phyloP scores from a whole-genome alignment of 163 green algal species.

The Scenedesmus sp. region DNA sequence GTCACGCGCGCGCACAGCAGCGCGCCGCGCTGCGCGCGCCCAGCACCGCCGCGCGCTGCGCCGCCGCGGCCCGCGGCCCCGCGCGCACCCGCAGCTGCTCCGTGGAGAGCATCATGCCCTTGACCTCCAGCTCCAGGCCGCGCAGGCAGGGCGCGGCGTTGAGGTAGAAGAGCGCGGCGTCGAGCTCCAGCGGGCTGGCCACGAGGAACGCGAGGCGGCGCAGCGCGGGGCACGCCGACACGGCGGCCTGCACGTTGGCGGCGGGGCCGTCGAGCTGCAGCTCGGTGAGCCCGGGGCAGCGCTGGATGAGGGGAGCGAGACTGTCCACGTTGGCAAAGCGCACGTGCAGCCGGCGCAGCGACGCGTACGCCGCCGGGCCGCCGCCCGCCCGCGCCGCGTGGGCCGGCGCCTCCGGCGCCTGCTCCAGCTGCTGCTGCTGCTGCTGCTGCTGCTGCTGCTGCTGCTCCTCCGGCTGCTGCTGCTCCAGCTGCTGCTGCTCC shows the following conservation, averaged over 20 bases:
- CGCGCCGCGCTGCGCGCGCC: no score
- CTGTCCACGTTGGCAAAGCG: constrained; percentile 55
- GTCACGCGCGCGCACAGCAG: no score
- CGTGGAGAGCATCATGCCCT: constrained; percentile 59
- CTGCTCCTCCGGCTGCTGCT: background rate
- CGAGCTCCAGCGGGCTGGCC: constrained; percentile 48
- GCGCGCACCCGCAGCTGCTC: constrained; percentile 56
- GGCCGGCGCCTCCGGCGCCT: background rate
- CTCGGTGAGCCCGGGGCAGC: constrained; percentile 49
- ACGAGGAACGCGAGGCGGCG: constrained; percentile 61
- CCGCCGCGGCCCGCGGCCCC: background rate
- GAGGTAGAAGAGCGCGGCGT: constrained; percentile 60
- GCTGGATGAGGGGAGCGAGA: constrained; percentile 52
- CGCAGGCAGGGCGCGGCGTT: constrained; percentile 51
- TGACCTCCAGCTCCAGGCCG: constrained; percentile 65
- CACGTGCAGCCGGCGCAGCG: constrained; percentile 49
- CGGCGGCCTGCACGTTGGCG: constrained; percentile 46
- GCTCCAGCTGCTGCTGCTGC: constrained; percentile 30
- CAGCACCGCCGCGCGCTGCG: background rate
- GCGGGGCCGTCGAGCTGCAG: constrained; percentile 61
- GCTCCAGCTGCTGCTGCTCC: background rate
- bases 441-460: constrained; percentile 10
- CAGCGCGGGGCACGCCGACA: constrained; percentile 44
- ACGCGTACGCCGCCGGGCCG: no score
- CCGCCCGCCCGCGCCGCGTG: no score